Conservation (phyloP, 352 stramenopile species). For the Blastocystis sp. region DNA sequence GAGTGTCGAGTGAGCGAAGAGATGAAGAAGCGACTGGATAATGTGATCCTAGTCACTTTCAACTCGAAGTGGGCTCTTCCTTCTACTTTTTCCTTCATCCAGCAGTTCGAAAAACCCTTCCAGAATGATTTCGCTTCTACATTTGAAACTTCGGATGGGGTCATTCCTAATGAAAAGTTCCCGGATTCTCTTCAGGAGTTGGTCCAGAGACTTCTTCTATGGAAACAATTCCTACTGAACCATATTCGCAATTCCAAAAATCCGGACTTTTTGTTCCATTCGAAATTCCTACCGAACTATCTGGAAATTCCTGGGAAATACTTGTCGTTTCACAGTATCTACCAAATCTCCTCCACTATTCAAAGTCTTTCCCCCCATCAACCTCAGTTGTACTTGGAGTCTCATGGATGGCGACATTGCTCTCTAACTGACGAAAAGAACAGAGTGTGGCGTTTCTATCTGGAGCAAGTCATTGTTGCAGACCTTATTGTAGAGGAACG, state of each 20-base stretch:
- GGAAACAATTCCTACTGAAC: not conserved
- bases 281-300: not conserved
- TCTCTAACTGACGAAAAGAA: not conserved
- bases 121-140: not conserved
- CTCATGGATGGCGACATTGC: not conserved
- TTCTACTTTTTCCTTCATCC: conserved; percentile 13
- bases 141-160: not conserved
- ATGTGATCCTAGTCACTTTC: not conserved
- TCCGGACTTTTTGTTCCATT: not conserved
- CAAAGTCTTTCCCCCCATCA: not conserved
- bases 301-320: not conserved
- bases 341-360: not conserved
- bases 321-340: not conserved
- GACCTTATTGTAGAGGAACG: conserved; percentile 4
- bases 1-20: not conserved
- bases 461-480: not conserved
- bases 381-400: not conserved
- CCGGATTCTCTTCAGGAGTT: not conserved
- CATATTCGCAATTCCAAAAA: not conserved
- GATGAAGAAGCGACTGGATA: not conserved
- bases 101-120: not conserved
- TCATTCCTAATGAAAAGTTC: not conserved
- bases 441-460: not conserved
- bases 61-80: not conserved
- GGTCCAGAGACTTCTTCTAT: not conserved